Conservation (phyloP, 805 yeast genomes). For the Candida nanaspora region DNA sequence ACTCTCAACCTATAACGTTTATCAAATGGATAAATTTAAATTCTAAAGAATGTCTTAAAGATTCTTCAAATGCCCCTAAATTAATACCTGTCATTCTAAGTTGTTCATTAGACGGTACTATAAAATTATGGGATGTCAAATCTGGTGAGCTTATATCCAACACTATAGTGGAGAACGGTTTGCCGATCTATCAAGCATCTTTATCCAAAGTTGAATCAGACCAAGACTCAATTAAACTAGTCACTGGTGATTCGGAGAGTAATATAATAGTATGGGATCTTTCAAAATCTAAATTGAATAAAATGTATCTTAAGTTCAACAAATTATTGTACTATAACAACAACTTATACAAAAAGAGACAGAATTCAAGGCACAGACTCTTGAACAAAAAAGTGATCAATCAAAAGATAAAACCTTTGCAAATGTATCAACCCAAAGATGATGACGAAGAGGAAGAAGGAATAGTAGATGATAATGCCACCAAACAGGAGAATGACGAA, state of each 20-base stretch:
- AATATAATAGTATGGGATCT: conserved; percentile 47
- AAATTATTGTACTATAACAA: neutral
- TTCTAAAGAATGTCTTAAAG: conserved; percentile 10
- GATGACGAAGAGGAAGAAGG: conserved; percentile 1
- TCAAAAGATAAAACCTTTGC: conserved; percentile 6
- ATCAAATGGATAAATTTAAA: conserved; percentile 43
- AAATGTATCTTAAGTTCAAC: neutral
- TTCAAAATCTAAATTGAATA: neutral
- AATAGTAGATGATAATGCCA: neutral
- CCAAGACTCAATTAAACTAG: conserved; percentile 36
- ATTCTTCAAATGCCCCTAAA: conserved; percentile 7
- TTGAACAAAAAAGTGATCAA: neutral
- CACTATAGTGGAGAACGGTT: conserved; percentile 34
- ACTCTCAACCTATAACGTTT: conserved; percentile 49
- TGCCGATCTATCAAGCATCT: conserved; percentile 47
- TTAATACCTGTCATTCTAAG: conserved; percentile 29
- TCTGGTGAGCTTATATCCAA: conserved; percentile 32
- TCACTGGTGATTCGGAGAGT: conserved; percentile 64
- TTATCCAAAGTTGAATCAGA: conserved; percentile 36
- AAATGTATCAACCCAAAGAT: conserved; percentile 20
- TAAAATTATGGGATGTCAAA: conserved; percentile 59
- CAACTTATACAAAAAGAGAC: neutral
- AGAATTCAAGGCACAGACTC: neutral
- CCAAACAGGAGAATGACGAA: neutral
- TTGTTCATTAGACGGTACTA: conserved; percentile 64